phyloP scores from a whole-genome alignment of 2,329 filamentous ascomycete genomes.

The Pestalotiopsis sp. region DNA sequence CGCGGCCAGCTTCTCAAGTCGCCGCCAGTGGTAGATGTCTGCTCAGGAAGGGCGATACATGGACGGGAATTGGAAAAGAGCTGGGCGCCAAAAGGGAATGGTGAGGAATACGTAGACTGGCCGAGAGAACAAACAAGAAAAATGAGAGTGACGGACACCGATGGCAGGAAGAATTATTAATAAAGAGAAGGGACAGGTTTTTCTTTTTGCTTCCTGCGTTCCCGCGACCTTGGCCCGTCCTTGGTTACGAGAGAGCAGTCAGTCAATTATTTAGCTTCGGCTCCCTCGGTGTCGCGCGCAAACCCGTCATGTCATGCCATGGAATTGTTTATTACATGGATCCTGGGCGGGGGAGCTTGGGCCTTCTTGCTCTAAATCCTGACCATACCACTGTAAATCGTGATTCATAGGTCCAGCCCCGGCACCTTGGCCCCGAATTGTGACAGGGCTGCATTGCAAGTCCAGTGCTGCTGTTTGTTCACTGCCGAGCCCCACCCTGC shows the following conservation, averaged over 20 bases:
- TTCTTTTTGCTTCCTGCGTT: neutral
- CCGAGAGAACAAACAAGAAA: slow-evolving; percentile 6
- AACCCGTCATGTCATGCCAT: slow-evolving; percentile 8
- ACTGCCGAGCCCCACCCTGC: neutral
- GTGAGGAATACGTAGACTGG: neutral
- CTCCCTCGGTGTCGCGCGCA: slow-evolving; percentile 13
- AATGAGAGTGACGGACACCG: slow-evolving; percentile 6
- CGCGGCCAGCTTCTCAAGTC: neutral
- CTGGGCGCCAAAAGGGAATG: neutral
- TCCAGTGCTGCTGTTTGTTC: neutral
- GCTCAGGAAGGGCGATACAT: neutral
- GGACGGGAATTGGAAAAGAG: neutral
- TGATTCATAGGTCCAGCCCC: neutral
- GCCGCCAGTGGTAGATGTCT: neutral
- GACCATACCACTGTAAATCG: neutral
- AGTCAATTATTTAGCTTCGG: slow-evolving; percentile 8
- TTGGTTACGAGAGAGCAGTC: neutral
- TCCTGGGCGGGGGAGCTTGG: neutral
- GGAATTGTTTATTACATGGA: neutral
- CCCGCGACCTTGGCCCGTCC: neutral
- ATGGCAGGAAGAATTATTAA: neutral
- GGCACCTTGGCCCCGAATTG: neutral
- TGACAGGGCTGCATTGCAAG: neutral
- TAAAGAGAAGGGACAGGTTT: neutral
- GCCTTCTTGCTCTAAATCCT: neutral